These are phyloP conservation scores for Pharus latifolius DNA, from an alignment of 176 grass and related monocot genomes.

Conservation along the genomic window DNA sequence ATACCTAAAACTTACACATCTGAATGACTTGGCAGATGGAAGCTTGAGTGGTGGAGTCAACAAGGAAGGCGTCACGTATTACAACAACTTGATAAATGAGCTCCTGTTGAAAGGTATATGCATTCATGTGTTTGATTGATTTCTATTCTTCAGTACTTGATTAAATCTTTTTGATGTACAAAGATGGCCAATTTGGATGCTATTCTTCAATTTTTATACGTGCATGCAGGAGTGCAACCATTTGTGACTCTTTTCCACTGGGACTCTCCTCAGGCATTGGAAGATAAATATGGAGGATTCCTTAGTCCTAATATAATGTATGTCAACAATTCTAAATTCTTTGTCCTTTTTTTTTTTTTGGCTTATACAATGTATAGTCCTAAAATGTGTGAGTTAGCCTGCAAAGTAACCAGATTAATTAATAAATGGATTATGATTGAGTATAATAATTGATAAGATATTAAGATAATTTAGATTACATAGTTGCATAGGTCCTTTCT, in stretches of 20 bases:
- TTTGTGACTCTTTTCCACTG: constrained; percentile 65
- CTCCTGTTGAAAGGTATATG: constrained; percentile 30
- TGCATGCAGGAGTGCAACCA: constrained; percentile 36
- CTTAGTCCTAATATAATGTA: constrained; percentile 45
- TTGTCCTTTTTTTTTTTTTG: not conserved
- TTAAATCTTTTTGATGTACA: not conserved
- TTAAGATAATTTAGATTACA: too few relatives aligned
- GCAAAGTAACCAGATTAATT: not conserved
- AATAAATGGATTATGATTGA: not conserved
- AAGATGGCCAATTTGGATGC: too few relatives aligned
- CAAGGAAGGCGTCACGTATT: constrained; percentile 36
- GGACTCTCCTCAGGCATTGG: constrained; percentile 53
- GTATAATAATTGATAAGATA: not conserved
- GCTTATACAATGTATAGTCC: not conserved
- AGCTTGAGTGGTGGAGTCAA: constrained; percentile 45
- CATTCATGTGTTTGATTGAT: too few relatives aligned
- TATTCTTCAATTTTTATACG: not conserved
- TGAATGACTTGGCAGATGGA: constrained; percentile 35
- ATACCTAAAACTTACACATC: not conserved
- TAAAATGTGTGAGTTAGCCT: not conserved
- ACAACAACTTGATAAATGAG: constrained; percentile 50
- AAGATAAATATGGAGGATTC: constrained; percentile 56
- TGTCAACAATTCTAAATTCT: not conserved
- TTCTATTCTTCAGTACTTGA: not conserved
- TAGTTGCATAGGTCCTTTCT: too few relatives aligned